Conservation (phyloP, 1,284 basidiomycete species). For the Ganoderma leucocontextum region DNA sequence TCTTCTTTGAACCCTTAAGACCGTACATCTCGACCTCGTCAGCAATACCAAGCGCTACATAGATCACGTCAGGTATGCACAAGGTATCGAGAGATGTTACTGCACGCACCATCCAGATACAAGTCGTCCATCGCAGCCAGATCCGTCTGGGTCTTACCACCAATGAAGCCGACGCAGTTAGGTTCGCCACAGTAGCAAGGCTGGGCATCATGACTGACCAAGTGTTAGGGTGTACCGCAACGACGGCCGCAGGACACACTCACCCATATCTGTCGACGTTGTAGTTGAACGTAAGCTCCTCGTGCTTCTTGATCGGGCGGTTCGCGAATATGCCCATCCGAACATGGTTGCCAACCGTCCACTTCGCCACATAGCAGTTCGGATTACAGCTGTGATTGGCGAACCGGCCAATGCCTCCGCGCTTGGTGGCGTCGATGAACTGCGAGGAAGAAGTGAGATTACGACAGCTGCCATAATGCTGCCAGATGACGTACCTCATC, state of each 20-base stretch:
- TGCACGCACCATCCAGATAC: constrained; percentile 86
- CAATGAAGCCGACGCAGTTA: constrained; percentile 96
- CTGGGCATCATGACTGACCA: constrained; percentile 89
- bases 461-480: background rate
- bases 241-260: constrained; percentile 39
- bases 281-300: constrained; percentile 99
- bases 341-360: constrained; percentile 92
- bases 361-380: constrained; percentile 99
- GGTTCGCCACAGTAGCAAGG: constrained; percentile 95
- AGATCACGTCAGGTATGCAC: constrained; percentile 11
- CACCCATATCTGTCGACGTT: constrained; percentile 99
- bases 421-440: constrained; percentile 99
- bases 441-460: constrained; percentile 41
- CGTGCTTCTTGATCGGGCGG: constrained; percentile 80
- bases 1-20: constrained; percentile 91
- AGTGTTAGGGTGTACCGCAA: background rate
- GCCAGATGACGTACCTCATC: constrained; percentile 76
- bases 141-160: constrained; percentile 99
- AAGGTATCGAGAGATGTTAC: background rate
- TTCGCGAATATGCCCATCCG: constrained; percentile 99
- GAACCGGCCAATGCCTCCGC: constrained; percentile 95
- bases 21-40: constrained; percentile 87
- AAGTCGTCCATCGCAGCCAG: constrained; percentile 94
- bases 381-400: constrained; percentile 99
- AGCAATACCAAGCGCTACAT: constrained; percentile 89